phyloP scores from a whole-genome alignment of 805 yeast genomes.

The Ogataea zsoltii region DNA sequence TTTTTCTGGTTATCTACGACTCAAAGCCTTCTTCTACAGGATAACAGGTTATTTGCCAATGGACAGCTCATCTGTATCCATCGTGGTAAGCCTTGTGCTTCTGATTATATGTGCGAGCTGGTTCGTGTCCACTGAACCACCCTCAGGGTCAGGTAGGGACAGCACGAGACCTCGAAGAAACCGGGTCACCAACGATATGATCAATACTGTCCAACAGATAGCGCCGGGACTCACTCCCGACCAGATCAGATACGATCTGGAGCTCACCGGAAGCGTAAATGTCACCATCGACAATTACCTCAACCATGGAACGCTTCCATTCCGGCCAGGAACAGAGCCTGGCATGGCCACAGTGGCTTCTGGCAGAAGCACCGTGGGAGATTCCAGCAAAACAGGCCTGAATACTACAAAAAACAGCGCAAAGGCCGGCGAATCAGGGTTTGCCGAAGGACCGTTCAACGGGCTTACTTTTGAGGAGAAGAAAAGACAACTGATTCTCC shows the following conservation, averaged over 20 bases:
- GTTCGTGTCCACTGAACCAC: conserved; percentile 58
- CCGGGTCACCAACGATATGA: conserved; percentile 59
- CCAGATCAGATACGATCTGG: conserved; percentile 74
- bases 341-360: neutral
- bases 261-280: conserved; percentile 78
- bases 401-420: neutral
- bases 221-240: conserved; percentile 71
- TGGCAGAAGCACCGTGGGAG: neutral
- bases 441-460: conserved; percentile 30
- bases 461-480: conserved; percentile 50
- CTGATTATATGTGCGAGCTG: conserved; percentile 65
- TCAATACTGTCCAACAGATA: conserved; percentile 79
- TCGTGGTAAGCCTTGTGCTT: conserved; percentile 47
- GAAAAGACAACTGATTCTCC: conserved; percentile 57
- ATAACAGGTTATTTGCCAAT: conserved; percentile 6
- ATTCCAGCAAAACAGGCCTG: conserved; percentile 1
- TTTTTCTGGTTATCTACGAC: too few relatives aligned
- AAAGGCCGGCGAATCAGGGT: neutral
- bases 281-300: conserved; percentile 73
- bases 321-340: conserved; percentile 14
- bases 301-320: conserved; percentile 58
- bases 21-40: too few relatives aligned
- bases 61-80: conserved; percentile 47
- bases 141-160: neutral
- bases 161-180: conserved; percentile 4